phyloP scores from a whole-genome alignment of 1,139 yeast species.

The Yamadazyma friedrichii region DNA sequence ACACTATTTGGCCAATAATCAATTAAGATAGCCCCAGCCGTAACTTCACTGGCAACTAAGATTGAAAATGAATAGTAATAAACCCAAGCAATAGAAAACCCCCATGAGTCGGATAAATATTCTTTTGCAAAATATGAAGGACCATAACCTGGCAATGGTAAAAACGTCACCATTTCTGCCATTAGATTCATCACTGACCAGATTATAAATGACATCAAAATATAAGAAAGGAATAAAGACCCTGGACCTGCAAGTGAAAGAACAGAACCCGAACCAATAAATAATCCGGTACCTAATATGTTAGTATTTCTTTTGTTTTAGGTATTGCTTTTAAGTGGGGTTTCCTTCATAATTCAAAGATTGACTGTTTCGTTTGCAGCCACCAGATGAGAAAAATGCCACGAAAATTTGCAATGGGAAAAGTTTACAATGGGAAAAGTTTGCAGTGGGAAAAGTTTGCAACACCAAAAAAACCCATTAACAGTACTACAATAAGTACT shows the following conservation, averaged over 20 bases:
- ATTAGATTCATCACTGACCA: conserved; percentile 57
- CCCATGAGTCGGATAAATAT: conserved; percentile 35
- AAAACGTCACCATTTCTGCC: conserved; percentile 61
- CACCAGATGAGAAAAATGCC: not conserved
- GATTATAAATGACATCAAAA: conserved; percentile 50
- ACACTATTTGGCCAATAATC: conserved; percentile 57
- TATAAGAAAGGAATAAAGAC: conserved; percentile 44
- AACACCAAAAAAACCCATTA: too few species aligned
- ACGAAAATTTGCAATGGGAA: not conserved
- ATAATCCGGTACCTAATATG: conserved; percentile 29
- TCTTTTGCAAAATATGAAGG: conserved; percentile 39
- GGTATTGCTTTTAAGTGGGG: not conserved
- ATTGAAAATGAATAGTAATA: conserved; percentile 51
- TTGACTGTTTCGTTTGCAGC: not conserved
- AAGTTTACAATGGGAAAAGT: not conserved
- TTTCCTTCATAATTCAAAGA: too few species aligned
- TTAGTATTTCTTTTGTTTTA: too few species aligned
- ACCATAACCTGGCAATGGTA: conserved; percentile 51
- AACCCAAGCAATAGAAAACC: conserved; percentile 48
- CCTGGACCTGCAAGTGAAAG: conserved; percentile 52
- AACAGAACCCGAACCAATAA: conserved; percentile 49
- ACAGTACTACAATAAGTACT: too few species aligned
- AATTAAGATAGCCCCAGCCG: conserved; percentile 52
- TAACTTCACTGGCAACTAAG: conserved; percentile 49
- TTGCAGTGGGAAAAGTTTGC: not conserved